Percentiles rank a stretch among this genome's conserved stretches.
Conservation (phyloP, 306 rosid species). For the Hippophae tibetana region DNA sequence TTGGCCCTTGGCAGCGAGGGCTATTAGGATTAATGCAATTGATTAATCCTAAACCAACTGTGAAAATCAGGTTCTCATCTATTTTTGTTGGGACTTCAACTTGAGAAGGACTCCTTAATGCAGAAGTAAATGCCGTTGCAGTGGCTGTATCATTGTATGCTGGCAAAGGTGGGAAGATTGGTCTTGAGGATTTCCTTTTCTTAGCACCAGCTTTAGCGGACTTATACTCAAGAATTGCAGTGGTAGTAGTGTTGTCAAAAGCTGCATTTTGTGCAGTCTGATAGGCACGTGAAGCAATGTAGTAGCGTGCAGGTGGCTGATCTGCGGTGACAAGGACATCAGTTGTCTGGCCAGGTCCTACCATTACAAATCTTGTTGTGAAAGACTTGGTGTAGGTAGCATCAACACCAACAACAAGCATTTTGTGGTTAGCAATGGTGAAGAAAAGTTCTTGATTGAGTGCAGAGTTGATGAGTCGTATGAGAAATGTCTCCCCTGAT, state of each 20-base stretch:
- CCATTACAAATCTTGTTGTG: conserved; percentile 53
- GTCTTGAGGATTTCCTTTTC: conserved; percentile 29
- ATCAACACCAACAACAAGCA: conserved; percentile 70
- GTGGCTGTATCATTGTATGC: conserved; percentile 64
- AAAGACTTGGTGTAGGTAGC: conserved; percentile 70
- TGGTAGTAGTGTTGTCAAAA: conserved; percentile 92
- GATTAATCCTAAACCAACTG: conserved; percentile 70
- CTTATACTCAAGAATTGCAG: conserved; percentile 79
- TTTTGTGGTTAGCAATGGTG: conserved; percentile 60
- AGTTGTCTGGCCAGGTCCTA: conserved; percentile 90
- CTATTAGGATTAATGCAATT: conserved; percentile 75
- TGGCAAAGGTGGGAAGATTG: conserved; percentile 50
- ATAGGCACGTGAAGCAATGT: conserved; percentile 68
- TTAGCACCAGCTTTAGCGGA: conserved; percentile 24
- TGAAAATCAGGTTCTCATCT: conserved; percentile 45
- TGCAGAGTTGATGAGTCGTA: conserved; percentile 69
- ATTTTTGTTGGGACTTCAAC: conserved; percentile 32
- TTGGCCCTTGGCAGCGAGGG: conserved; percentile 93
- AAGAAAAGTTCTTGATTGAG: conserved; percentile 83
- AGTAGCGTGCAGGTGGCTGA: conserved; percentile 70
- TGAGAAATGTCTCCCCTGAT: conserved; percentile 55
- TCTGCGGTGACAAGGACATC: conserved; percentile 63
- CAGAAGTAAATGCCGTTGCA: conserved; percentile 48
- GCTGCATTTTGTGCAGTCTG: conserved; percentile 68
- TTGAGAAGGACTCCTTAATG: conserved; percentile 43